Evolutionary conservation across 2,329 filamentous ascomycete species (phyloP).

Genomic region (Penicillium sp.): DNA sequence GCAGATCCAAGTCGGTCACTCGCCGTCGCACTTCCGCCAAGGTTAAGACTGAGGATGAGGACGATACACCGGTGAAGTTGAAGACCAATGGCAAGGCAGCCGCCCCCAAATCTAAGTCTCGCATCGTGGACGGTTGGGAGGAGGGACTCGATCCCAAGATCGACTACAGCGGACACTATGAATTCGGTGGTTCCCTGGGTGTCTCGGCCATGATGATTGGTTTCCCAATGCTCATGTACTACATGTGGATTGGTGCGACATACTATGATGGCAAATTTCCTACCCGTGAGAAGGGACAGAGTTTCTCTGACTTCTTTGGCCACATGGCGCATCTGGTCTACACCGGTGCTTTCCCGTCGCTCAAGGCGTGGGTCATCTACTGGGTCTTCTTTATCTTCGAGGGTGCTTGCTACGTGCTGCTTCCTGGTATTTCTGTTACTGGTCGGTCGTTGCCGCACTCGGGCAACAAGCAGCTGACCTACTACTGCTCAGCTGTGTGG

Average conservation of each 20-base stretch:
- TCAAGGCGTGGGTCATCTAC: conserved; percentile 87
- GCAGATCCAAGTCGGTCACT: conserved; percentile 26
- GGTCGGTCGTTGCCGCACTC: conserved; percentile 84
- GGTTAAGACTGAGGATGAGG: conserved; percentile 29
- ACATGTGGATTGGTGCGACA: conserved; percentile 96
- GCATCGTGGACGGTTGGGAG: conserved; percentile 43
- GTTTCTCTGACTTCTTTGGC: conserved; percentile 66
- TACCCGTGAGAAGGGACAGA: conserved; percentile 63
- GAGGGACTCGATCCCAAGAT: conserved; percentile 44
- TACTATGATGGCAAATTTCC: conserved; percentile 89
- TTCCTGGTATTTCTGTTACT: conserved; percentile 83
- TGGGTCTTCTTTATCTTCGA: conserved; percentile 91
- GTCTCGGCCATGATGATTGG: conserved; percentile 82
- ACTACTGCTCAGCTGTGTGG: conserved; percentile 89
- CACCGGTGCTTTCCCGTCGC: conserved; percentile 77
- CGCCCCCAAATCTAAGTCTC: conserved; percentile 26
- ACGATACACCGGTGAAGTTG: conserved; percentile 16
- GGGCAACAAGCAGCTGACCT: conserved; percentile 80
- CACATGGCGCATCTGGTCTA: conserved; percentile 74
- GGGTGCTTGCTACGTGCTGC: conserved; percentile 74
- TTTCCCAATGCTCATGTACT: conserved; percentile 96
- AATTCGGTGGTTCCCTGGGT: conserved; percentile 87
- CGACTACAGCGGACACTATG: conserved; percentile 57
- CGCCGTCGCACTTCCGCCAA: conserved; percentile 32
- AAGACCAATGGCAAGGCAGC: conserved; percentile 26